These are phyloP conservation scores for Talaromyces sp. DNA, from an alignment of 2,329 filamentous ascomycete species.

Conservation along the genomic window DNA sequence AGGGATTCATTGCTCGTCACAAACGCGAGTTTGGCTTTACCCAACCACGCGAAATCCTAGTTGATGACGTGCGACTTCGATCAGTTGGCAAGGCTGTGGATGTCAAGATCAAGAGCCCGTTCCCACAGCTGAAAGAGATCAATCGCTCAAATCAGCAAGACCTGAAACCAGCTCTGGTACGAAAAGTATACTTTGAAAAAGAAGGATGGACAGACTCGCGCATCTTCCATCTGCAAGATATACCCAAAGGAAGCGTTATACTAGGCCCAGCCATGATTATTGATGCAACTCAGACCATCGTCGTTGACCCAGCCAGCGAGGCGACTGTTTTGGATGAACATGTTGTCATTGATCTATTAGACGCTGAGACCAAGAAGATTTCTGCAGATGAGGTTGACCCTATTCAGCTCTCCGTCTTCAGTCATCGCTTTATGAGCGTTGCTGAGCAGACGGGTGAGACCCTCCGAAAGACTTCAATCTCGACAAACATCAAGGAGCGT, in stretches of 20 bases:
- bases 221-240: slow-evolving; percentile 27
- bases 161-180: slow-evolving; percentile 21
- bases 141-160: slow-evolving; percentile 3
- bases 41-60: slow-evolving; percentile 35
- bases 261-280: slow-evolving; percentile 55
- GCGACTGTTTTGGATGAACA: slow-evolving; percentile 81
- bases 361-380: slow-evolving; percentile 48
- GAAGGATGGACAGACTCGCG: slow-evolving; percentile 26
- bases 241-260: slow-evolving; percentile 24
- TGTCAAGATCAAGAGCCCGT: slow-evolving; percentile 18
- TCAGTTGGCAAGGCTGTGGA: slow-evolving; percentile 26
- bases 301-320: slow-evolving; percentile 73
- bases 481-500: slow-evolving; percentile 76
- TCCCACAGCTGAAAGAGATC: slow-evolving; percentile 23
- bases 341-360: slow-evolving; percentile 74
- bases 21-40: slow-evolving; percentile 44
- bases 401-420: slow-evolving; percentile 54
- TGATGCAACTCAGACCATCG: slow-evolving; percentile 73
- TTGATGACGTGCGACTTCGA: slow-evolving; percentile 39
- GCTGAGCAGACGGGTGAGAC: slow-evolving; percentile 59
- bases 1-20: slow-evolving; percentile 38
- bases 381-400: slow-evolving; percentile 42
- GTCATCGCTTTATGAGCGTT: slow-evolving; percentile 57
- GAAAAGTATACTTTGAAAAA: slow-evolving; percentile 29
- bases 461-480: slow-evolving; percentile 54